Evolutionary conservation across 2,329 filamentous ascomycete genomes (phyloP).

Genomic region (Exophiala sp.): DNA sequence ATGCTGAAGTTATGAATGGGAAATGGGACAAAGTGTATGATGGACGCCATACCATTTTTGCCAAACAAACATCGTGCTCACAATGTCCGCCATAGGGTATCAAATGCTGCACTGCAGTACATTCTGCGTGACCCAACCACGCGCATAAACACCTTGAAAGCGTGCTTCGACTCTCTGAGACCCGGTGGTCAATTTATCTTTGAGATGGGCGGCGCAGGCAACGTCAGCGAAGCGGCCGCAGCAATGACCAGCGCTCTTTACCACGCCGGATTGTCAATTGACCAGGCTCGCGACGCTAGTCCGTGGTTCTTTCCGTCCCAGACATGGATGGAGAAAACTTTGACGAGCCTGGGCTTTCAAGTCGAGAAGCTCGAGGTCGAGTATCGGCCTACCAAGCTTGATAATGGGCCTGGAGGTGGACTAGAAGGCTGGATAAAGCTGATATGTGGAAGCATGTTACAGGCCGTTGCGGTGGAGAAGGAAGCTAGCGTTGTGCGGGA

Average conservation of each 20-base stretch:
- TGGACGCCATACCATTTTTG: neutral
- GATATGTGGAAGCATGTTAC: conserved; percentile 60
- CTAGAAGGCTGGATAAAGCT: conserved; percentile 64
- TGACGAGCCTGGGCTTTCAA: conserved; percentile 41
- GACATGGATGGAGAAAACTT: conserved; percentile 48
- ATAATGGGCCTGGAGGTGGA: conserved; percentile 46
- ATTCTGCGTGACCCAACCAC: conserved; percentile 52
- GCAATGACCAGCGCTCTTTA: conserved; percentile 55
- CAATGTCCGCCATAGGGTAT: conserved; percentile 37
- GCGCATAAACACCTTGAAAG: conserved; percentile 52
- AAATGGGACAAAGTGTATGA: conserved; percentile 47
- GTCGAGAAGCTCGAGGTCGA: conserved; percentile 58
- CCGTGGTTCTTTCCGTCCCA: conserved; percentile 74
- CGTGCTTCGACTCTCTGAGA: conserved; percentile 51
- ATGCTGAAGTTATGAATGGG: conserved; percentile 28
- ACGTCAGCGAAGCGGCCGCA: conserved; percentile 61
- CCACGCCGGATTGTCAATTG: conserved; percentile 37
- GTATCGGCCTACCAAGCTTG: conserved; percentile 60
- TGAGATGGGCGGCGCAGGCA: conserved; percentile 70
- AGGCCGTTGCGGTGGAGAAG: conserved; percentile 54
- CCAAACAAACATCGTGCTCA: conserved; percentile 1
- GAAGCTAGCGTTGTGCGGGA: conserved; percentile 35
- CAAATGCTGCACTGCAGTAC: conserved; percentile 66
- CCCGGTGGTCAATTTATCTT: conserved; percentile 60
- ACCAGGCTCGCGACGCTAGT: conserved; percentile 48